Evolutionary conservation across 2,329 filamentous ascomycete genomes (phyloP), one percentile per base, ranked within the genome.

Genomic region (Aphanocladium album): DNA sequence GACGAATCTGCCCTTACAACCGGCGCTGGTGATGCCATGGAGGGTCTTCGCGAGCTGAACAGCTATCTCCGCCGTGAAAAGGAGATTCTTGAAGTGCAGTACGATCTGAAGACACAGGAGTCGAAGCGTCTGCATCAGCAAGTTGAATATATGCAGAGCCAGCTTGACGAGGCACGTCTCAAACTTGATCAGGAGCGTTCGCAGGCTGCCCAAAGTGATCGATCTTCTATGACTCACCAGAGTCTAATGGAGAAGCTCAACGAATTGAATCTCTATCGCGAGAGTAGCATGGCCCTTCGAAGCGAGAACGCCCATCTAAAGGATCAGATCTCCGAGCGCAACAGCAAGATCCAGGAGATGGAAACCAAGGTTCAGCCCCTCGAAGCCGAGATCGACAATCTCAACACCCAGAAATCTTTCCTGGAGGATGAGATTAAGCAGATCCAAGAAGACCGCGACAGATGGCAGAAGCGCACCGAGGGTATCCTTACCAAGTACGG

Each of bases 401-500:
- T 98, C 16, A 90, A 96, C 71, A 91, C 89, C 62, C 85, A 93
- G 63, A 82, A 91, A 64, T 85, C 89, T 63, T 90, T 89, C 65
- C 89, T 93, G 68, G 89, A 96, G 66, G 91, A 91, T 14, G 93
- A 98, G 71, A 85, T 97, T 70, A 91, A 90, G 69, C 83, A 97
- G 64, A 82, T 98, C 11, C 89, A 96, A 66, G 89, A 95, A 68
- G 93, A 98, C 71, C 88, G 95, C 17, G 93, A 98, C 71, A 86
- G 91, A 61, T 97, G 93, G 90, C 92, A 96, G 75, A 93, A 97
- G 79, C 89, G 95, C 25, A 96, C 92, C 1, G 92, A 98, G 71
- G 91, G 96, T 67, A 97, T 99, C 63, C 84, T 99, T 55, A 92
- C 91, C 66, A 97, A 96, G 72, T 97, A 98, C 70, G 93, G 96